Evolutionary conservation across 306 rosid species (phyloP).

Genomic region (Geum urbanum): DNA sequence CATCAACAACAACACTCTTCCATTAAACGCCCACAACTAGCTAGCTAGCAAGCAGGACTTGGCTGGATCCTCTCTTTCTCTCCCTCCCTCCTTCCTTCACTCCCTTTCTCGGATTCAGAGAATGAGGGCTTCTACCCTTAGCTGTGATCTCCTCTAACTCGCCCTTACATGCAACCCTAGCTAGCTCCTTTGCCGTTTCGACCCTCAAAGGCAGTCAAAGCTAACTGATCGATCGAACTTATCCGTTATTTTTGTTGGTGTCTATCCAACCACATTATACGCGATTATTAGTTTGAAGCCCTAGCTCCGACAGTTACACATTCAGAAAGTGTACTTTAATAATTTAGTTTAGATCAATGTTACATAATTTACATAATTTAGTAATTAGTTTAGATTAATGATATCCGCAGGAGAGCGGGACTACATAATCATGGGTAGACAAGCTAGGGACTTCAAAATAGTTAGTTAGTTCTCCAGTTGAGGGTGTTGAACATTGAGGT

Average conservation of each 20-base stretch:
- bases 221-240: not conserved
- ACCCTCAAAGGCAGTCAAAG: not conserved
- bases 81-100: slow-evolving; percentile 13
- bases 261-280: not conserved
- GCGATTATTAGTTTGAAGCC: too few relatives aligned
- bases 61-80: slow-evolving; percentile 15
- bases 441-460: too few relatives aligned
- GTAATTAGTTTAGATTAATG: too few relatives aligned
- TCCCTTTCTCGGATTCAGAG: slow-evolving; percentile 24
- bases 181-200: slow-evolving; percentile 8
- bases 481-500: too few relatives aligned
- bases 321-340: too few relatives aligned
- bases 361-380: too few relatives aligned
- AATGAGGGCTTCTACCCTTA: slow-evolving; percentile 10
- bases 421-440: too few relatives aligned
- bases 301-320: too few relatives aligned
- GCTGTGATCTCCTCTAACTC: not conserved
- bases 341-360: too few relatives aligned
- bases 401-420: too few relatives aligned
- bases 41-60: slow-evolving; percentile 20
- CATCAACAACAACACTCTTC: slow-evolving; percentile 27
- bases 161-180: not conserved
- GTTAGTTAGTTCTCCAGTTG: too few relatives aligned
- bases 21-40: slow-evolving; percentile 52
- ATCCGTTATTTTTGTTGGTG: not conserved